Evolutionary conservation across 202 grass and related monocot species (phyloP).

Genomic region (Cymbopogon flexuosus): DNA sequence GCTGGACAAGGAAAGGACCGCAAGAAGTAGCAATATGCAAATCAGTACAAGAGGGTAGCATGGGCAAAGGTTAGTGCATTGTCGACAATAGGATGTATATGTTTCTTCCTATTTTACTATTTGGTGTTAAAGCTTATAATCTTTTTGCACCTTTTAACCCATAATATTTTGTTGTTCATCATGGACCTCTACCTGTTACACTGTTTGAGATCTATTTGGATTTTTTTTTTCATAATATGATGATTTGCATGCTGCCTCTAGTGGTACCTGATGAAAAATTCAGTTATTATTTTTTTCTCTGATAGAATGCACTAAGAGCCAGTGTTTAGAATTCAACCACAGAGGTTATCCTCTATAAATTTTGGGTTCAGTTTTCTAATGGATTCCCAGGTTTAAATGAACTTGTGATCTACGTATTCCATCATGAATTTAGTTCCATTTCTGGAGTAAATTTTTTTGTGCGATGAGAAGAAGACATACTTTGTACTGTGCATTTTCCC

Average conservation of each 20-base stretch:
- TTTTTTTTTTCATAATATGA: neutral
- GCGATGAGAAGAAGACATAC: too few relatives aligned
- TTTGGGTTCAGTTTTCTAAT: neutral
- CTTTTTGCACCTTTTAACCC: slow-evolving; percentile 10
- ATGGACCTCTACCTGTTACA: neutral
- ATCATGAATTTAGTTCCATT: neutral
- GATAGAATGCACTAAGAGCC: neutral
- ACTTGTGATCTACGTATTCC: neutral
- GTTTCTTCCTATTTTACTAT: slow-evolving; percentile 12
- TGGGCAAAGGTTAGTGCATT: slow-evolving; percentile 64
- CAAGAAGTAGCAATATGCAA: too few relatives aligned
- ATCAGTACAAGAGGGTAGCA: slow-evolving; percentile 78
- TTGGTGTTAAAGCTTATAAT: neutral
- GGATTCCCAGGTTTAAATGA: neutral
- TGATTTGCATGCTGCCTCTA: neutral
- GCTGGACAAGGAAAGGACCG: too few relatives aligned
- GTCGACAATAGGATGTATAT: neutral
- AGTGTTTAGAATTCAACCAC: too few relatives aligned
- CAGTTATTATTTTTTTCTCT: neutral
- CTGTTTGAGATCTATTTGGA: neutral
- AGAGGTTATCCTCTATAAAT: neutral
- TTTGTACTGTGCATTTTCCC: neutral
- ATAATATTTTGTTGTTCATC: slow-evolving; percentile 12
- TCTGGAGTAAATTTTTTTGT: too few relatives aligned
- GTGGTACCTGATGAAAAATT: neutral